phyloP scores from a whole-genome alignment of 257 asterid genomes.

The Solanum piurae region DNA sequence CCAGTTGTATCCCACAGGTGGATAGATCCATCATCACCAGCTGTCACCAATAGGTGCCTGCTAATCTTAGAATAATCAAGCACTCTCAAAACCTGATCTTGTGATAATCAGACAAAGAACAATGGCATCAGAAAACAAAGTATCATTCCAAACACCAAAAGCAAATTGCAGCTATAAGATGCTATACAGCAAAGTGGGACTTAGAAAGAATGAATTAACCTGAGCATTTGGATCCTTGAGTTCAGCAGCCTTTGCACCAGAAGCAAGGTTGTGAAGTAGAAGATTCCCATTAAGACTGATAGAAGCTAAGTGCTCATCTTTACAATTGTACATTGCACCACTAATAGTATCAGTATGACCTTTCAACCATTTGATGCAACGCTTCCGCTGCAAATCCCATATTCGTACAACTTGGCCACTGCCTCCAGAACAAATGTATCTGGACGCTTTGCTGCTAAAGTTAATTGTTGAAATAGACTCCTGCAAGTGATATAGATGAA shows the following conservation, averaged over 20 bases:
- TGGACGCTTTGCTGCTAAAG: slow-evolving; percentile 93
- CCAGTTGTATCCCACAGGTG: slow-evolving; percentile 98
- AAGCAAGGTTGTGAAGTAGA: slow-evolving; percentile 93
- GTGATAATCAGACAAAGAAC: slow-evolving; percentile 20
- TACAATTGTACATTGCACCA: slow-evolving; percentile 90
- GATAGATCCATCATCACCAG: slow-evolving; percentile 98
- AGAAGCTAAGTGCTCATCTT: slow-evolving; percentile 96
- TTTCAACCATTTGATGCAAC: slow-evolving; percentile 92
- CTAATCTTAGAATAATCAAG: slow-evolving; percentile 94
- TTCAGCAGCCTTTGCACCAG: slow-evolving; percentile 89
- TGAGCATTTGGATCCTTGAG: slow-evolving; percentile 91
- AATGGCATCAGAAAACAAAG: slow-evolving; percentile 15
- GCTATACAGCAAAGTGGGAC: not conserved
- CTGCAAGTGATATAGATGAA: slow-evolving; percentile 9
- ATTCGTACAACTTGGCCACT: slow-evolving; percentile 85
- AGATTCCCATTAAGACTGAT: slow-evolving; percentile 91
- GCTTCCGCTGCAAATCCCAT: slow-evolving; percentile 95
- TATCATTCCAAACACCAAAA: slow-evolving; percentile 3
- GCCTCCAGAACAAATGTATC: slow-evolving; percentile 94
- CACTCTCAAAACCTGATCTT: slow-evolving; percentile 78
- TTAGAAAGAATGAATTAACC: slow-evolving; percentile 35
- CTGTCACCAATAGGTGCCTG: slow-evolving; percentile 92
- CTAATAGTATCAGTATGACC: slow-evolving; percentile 88
- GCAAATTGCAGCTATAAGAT: not conserved
- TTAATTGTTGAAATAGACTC: slow-evolving; percentile 76